Evolutionary conservation across 106 monocot species (phyloP), one percentile per base, ranked within the genome.

Genomic region (Apostasia shenzhenica): DNA sequence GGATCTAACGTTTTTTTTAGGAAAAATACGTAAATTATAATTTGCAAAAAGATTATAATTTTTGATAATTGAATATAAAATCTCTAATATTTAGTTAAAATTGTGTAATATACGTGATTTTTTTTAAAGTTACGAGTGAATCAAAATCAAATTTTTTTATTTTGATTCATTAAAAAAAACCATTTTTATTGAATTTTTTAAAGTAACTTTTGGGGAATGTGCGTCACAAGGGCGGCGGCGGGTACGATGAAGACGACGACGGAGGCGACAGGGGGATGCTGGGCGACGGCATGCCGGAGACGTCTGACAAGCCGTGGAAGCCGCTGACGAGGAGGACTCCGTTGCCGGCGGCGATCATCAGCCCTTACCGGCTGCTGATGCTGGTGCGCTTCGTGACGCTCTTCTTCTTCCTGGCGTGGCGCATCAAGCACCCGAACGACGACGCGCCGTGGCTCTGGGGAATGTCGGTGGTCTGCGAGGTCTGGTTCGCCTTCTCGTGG

Each of bases 401-500:
- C 38, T 63, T 44, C 37, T 74, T 88, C 52, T 88, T 83, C 75
- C 45, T 88, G 51, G 54, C 68, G 8, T 88, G 87, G 87, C 46
- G 87, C 4, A 69, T 88, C 13, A 13, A 53, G 9, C 83, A 88
- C 47, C 76, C 77, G 1, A 88, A 88, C 53, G 71, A 76, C 55
- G 87, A 88, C 1, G 87, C 87, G 2, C 51, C 70, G 26, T 88
- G 87, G 87, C 78, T 88, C 1, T 88, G 87, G 75, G 68, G 61
- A 6, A 76, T 76, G 69, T 76, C 75, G 2, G 57, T 76, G 45
- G 75, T 76, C 3, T 88, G 87, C 73, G 87, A 88, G 75, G 38
- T 74, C 4, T 88, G 87, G 87, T 88, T 88, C 75, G 87, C 87
- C 48, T 83, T 88, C 78, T 88, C 87, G 0, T 88, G 87, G 87